A percentile compares a stretch with the other conserved stretches of the same genome.
phyloP scores from a whole-genome alignment of 1,284 basidiomycete genomes.

The Inonotus obliquus region DNA sequence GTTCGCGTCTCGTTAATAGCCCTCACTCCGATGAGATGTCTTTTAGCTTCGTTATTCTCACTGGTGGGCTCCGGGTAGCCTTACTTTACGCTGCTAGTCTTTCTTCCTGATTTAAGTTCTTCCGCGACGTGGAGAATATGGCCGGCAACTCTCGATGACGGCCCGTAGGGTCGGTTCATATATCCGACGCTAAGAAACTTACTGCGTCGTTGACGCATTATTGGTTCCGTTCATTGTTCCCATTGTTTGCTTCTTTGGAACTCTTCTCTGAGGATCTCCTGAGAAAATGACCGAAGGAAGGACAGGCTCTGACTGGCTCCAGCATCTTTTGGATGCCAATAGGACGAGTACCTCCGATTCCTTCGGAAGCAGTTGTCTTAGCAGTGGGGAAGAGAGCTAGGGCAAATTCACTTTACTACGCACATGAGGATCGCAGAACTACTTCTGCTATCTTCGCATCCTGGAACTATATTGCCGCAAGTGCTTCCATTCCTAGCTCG shows the following conservation, averaged over 20 bases:
- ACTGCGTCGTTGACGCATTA: background rate
- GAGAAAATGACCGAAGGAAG: background rate
- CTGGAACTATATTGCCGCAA: background rate
- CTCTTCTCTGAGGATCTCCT: background rate
- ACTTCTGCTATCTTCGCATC: background rate
- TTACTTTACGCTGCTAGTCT: no score
- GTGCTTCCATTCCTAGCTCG: no score
- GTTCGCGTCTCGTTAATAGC: no score
- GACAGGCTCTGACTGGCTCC: background rate
- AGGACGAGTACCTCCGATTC: background rate
- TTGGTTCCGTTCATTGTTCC: background rate
- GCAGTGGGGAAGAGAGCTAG: background rate
- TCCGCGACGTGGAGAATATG: no score
- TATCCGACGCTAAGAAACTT: no score
- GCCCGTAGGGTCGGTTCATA: no score
- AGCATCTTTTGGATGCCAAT: background rate
- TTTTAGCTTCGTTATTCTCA: background rate
- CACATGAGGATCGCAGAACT: background rate
- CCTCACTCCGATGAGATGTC: background rate
- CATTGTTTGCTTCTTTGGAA: background rate
- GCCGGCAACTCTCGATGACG: no score
- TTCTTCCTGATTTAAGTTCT: no score
- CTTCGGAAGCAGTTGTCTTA: conserved; percentile 2
- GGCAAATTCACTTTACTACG: background rate
- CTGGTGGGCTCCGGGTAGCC: no score